phyloP scores from a whole-genome alignment of 139 green algal genomes.

The Astrephomene gubernaculifera region DNA sequence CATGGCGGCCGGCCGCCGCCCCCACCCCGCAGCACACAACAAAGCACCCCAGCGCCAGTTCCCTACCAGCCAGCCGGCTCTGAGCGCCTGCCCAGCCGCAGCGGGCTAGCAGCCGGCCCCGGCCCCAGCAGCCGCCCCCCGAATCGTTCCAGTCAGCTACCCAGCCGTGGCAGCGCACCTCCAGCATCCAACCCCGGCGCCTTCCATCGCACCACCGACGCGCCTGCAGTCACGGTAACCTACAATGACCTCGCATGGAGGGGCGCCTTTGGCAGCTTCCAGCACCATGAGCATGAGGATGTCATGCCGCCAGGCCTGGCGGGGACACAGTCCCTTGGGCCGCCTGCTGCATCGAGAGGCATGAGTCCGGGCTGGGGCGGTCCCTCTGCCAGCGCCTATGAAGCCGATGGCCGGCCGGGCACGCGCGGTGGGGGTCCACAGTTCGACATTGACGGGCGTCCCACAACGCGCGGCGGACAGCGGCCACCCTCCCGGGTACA shows the following conservation, averaged over 20 bases:
- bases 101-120: background rate
- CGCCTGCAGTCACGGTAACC: background rate
- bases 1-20: background rate
- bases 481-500: conserved; percentile 30
- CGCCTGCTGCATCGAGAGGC: background rate
- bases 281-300: background rate
- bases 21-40: background rate
- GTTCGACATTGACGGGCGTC: conserved; percentile 49
- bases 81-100: background rate
- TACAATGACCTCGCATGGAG: conserved; percentile 10
- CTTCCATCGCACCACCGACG: background rate
- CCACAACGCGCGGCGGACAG: conserved; percentile 35
- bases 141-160: background rate
- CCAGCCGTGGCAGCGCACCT: background rate
- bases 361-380: conserved; percentile 11
- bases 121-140: background rate
- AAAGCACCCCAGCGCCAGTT: background rate
- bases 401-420: conserved; percentile 50
- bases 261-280: background rate
- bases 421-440: conserved; percentile 47
- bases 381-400: conserved; percentile 38
- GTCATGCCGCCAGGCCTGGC: background rate
- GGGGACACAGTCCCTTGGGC: too few relatives aligned
- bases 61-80: background rate
- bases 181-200: background rate